phyloP scores from a whole-genome alignment of 352 stramenopile species.

The Globisporangium spinosum region DNA sequence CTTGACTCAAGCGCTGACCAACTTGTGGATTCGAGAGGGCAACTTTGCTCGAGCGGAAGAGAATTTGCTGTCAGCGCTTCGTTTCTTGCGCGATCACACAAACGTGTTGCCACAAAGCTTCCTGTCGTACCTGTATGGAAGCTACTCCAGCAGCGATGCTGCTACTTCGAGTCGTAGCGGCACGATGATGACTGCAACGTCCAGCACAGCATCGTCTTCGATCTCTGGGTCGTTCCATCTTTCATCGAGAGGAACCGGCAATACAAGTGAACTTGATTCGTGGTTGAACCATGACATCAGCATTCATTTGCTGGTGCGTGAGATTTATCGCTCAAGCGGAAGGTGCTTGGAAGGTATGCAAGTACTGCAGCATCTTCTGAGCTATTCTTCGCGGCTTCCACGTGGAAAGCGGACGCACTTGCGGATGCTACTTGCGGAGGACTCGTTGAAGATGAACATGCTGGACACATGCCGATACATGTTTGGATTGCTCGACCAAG shows the following conservation, averaged over 20 bases:
- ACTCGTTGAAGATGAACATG: conserved; percentile 68
- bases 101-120: conserved; percentile 65
- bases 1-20: conserved; percentile 74
- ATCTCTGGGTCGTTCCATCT: conserved; percentile 53
- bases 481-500: conserved; percentile 67
- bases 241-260: conserved; percentile 43
- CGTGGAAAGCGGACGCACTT: conserved; percentile 77
- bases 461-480: conserved; percentile 74
- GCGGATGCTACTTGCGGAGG: conserved; percentile 76
- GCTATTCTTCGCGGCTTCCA: conserved; percentile 64
- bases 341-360: conserved; percentile 76
- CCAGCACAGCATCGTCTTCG: conserved; percentile 65
- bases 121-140: conserved; percentile 40
- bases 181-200: conserved; percentile 57
- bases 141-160: conserved; percentile 52
- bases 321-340: conserved; percentile 75
- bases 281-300: conserved; percentile 83
- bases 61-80: conserved; percentile 55
- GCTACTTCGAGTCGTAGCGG: conserved; percentile 51
- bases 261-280: conserved; percentile 67
- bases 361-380: conserved; percentile 74
- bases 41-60: conserved; percentile 75
- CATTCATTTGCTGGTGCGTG: conserved; percentile 76
- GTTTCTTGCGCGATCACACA: conserved; percentile 66
- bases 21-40: conserved; percentile 74